phyloP scores from a whole-genome alignment of 2,329 filamentous ascomycete genomes.

The Colletotrichum kahawae region DNA sequence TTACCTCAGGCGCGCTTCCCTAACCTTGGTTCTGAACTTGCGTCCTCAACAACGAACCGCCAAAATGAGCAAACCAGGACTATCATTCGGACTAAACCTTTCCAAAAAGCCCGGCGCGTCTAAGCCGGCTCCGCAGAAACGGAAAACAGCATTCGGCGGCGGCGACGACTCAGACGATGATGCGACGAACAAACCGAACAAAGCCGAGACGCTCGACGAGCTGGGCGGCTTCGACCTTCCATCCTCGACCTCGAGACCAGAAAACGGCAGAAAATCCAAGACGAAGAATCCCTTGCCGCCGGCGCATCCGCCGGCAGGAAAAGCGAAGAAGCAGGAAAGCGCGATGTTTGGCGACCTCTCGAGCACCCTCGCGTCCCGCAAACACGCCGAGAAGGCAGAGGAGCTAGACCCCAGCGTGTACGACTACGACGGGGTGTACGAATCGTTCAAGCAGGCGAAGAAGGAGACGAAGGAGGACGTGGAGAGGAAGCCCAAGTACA shows the following conservation, averaged over 20 bases:
- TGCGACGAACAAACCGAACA: slow-evolving; percentile 35
- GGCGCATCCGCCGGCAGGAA: slow-evolving; percentile 47
- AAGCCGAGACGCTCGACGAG: slow-evolving; percentile 64
- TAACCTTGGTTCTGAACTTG: not conserved
- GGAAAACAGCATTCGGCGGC: slow-evolving; percentile 64
- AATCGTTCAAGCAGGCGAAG: slow-evolving; percentile 72
- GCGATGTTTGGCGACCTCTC: slow-evolving; percentile 70
- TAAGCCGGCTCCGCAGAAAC: slow-evolving; percentile 54
- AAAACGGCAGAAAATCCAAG: slow-evolving; percentile 34
- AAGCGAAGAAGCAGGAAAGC: slow-evolving; percentile 43
- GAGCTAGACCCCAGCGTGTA: slow-evolving; percentile 77
- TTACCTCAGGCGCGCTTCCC: not conserved
- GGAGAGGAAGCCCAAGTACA: slow-evolving; percentile 77
- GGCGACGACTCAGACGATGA: slow-evolving; percentile 63
- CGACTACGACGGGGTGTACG: slow-evolving; percentile 85
- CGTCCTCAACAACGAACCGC: not conserved
- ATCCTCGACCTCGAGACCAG: slow-evolving; percentile 29
- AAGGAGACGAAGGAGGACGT: slow-evolving; percentile 56
- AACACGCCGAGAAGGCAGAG: slow-evolving; percentile 68
- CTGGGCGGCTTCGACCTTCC: slow-evolving; percentile 53
- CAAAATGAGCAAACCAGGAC: slow-evolving; percentile 52
- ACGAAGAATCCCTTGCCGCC: slow-evolving; percentile 35
- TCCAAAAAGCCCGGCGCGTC: slow-evolving; percentile 59
- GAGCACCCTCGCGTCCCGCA: slow-evolving; percentile 65
- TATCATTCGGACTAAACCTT: slow-evolving; percentile 64